Evolutionary conservation across 1,284 basidiomycete genomes (phyloP).

Genomic region (Ustilago nuda): DNA sequence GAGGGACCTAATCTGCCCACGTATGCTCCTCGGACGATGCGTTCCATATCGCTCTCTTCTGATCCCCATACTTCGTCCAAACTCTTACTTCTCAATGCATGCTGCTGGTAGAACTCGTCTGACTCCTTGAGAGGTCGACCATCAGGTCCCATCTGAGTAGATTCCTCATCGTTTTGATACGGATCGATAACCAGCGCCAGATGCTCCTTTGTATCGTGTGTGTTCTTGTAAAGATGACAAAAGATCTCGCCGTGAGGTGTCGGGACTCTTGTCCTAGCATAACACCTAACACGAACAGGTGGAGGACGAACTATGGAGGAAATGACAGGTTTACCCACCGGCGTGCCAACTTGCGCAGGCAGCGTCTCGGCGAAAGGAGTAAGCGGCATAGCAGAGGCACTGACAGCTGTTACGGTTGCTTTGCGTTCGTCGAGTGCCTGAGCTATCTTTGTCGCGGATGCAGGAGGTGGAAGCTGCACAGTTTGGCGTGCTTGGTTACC

Average conservation of each 20-base stretch:
- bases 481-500: constrained; percentile 39
- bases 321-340: constrained; percentile 35
- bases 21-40: constrained; percentile 93
- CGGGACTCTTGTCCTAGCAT: constrained; percentile 95
- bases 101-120: constrained; percentile 36
- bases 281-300: constrained; percentile 77
- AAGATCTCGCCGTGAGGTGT: constrained; percentile 95
- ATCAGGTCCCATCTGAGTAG: constrained; percentile 25
- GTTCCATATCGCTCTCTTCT: constrained; percentile 90
- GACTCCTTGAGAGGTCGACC: constrained; percentile 40
- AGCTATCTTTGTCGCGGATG: constrained; percentile 23
- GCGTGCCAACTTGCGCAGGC: constrained; percentile 29
- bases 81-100: constrained; percentile 80
- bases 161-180: constrained; percentile 57
- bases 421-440: constrained; percentile 45
- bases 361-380: constrained; percentile 20
- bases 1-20: constrained; percentile 80
- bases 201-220: constrained; percentile 89
- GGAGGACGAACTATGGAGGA: constrained; percentile 57
- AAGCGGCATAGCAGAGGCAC: constrained; percentile 16
- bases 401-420: constrained; percentile 27
- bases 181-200: constrained; percentile 93
- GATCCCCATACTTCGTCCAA: constrained; percentile 88
- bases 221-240: constrained; percentile 91
- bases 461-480: constrained; percentile 30